Percentiles rank a stretch among this genome's conserved stretches.
These are phyloP conservation scores for Dichomitus squalens DNA, from an alignment of 1,284 basidiomycete species.

Conservation along the genomic window DNA sequence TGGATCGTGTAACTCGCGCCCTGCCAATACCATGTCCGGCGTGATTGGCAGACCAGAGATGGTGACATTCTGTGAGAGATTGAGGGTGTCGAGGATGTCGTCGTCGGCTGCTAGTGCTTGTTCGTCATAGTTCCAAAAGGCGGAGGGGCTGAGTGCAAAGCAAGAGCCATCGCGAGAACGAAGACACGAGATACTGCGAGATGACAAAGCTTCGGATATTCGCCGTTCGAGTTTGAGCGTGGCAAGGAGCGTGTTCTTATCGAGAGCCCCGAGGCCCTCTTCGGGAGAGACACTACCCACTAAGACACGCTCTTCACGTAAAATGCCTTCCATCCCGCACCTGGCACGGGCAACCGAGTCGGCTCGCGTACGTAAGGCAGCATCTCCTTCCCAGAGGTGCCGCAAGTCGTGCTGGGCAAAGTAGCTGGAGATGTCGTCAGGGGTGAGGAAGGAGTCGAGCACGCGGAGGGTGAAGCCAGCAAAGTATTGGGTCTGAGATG, in stretches of 20 bases:
- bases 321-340: constrained; percentile 71
- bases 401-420: constrained; percentile 63
- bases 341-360: constrained; percentile 73
- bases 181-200: constrained; percentile 52
- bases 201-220: constrained; percentile 49
- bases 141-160: constrained; percentile 70
- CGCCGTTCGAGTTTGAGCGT: constrained; percentile 64
- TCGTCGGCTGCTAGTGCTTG: constrained; percentile 51
- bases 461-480: constrained; percentile 57
- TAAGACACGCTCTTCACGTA: constrained; percentile 79
- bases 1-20: constrained; percentile 57
- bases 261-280: constrained; percentile 56
- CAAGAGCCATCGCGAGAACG: constrained; percentile 53
- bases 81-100: constrained; percentile 61
- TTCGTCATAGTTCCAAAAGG: constrained; percentile 73
- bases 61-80: constrained; percentile 51
- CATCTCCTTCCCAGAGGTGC: constrained; percentile 68
- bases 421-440: constrained; percentile 51
- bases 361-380: constrained; percentile 61
- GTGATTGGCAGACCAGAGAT: constrained; percentile 63
- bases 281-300: constrained; percentile 58
- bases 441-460: constrained; percentile 61
- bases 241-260: constrained; percentile 59
- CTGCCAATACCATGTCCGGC: constrained; percentile 77
- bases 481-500: constrained; percentile 64